Base-by-base conservation (phyloP, 176 grass and related monocot species). In the Rhynchospora pubera region DNA sequence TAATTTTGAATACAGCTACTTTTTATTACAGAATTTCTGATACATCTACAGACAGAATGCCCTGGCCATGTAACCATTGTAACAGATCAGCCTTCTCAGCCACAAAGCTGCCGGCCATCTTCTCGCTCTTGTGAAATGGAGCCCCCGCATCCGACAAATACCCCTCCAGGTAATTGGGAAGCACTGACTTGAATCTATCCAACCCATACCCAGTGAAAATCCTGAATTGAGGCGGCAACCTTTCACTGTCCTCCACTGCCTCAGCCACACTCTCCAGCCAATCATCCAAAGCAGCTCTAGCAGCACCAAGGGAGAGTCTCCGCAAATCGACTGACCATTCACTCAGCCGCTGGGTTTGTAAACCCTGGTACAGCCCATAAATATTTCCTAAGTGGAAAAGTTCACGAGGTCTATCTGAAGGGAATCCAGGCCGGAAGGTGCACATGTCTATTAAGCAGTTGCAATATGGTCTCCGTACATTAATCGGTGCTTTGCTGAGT, bases 391-490 rank as follows among this genome's bases (percentile, higher is more conserved):
- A 75, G 21, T 83, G 84, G 80, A 97, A 92, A 51, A 97, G 84
- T 12, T 97, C 34, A 32, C 45, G 85, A 18, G 90, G 70, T 58
- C 92, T 84, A 73, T 79, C 80, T 4, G 65, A 65, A 43, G 92
- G 92, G 14, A 91, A 88, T 28, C 83, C 79, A 3, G 60, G 47
- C 19, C 86, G 86, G 73, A 92, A 90, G 16, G 26, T 81, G 87
- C 94, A 97, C 70, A 97, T 82, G 79, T 97, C 94, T 14, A 97
- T 97, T 79, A 97, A 62, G 62, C 94, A 97, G 67, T 97, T 97
- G 89, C 94, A 97, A 86, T 92, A 97, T 2, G 94, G 94, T 23
- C 86, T 83, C 1, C 94, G 88, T 26, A 91, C 92, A 28, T 91
- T 77, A 8, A 85, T 43, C 13, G 85, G 77, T 0, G 90, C 80